A percentile compares a stretch with the other conserved stretches of the same genome.
phyloP scores from a whole-genome alignment of 306 rosid species.

The Echinosophora koreensis region DNA sequence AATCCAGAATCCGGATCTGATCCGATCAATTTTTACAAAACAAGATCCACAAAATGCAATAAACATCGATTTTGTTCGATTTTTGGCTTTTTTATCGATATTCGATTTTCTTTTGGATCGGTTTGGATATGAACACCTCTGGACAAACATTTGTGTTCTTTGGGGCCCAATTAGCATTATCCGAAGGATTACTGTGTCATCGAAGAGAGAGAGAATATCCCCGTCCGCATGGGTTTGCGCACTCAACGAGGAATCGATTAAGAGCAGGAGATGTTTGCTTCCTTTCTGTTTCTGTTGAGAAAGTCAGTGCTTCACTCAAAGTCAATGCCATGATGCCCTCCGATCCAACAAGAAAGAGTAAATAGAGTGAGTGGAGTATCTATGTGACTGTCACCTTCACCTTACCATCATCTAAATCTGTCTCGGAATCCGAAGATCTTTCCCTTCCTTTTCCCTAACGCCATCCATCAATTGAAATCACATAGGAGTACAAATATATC shows the following conservation, averaged over 20 bases:
- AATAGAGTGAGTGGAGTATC: neutral
- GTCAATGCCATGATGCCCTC: slow-evolving; percentile 34
- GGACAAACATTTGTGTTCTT: too few species aligned
- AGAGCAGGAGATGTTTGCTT: slow-evolving; percentile 7
- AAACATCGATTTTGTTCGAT: too few species aligned
- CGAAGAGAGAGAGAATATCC: slow-evolving; percentile 38
- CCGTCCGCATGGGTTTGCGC: slow-evolving; percentile 50
- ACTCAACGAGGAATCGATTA: slow-evolving; percentile 18
- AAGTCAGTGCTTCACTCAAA: slow-evolving; percentile 51
- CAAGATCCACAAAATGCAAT: too few species aligned
- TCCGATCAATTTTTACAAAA: too few species aligned
- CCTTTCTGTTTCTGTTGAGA: neutral
- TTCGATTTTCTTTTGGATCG: too few species aligned
- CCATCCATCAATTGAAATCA: neutral
- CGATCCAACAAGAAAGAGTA: slow-evolving; percentile 9
- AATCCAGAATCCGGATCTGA: too few species aligned
- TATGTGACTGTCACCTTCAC: neutral
- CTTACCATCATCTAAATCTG: neutral
- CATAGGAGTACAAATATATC: too few species aligned
- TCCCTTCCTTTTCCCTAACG: neutral
- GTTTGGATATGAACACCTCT: too few species aligned
- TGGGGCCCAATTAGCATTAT: too few species aligned
- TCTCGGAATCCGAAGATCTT: slow-evolving; percentile 23
- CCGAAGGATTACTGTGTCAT: neutral
- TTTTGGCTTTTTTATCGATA: too few species aligned